Evolutionary conservation across 176 grass and related monocot species (phyloP).

Genomic region (Alopecurus myosuroides): DNA sequence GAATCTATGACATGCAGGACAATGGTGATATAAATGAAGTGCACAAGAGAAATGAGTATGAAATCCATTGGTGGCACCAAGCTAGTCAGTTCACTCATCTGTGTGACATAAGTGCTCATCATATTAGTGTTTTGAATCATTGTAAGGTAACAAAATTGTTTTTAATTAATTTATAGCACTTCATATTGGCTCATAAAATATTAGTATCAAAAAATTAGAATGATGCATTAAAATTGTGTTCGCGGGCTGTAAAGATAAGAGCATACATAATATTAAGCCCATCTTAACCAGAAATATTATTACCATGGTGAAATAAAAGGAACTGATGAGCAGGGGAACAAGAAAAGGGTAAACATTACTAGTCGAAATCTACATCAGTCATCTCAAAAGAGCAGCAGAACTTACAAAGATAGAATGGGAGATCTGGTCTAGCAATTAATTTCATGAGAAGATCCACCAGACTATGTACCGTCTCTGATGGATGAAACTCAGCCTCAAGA

Average conservation of each 20-base stretch:
- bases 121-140: not conserved
- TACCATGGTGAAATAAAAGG: slow-evolving; percentile 2
- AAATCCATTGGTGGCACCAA: not conserved
- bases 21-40: not conserved
- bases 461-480: slow-evolving; percentile 69
- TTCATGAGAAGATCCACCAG: slow-evolving; percentile 77
- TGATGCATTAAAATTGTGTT: not conserved
- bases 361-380: not conserved
- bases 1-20: not conserved
- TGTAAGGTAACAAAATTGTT: not conserved
- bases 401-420: slow-evolving; percentile 99
- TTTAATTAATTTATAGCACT: not conserved
- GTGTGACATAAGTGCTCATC: not conserved
- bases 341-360: not conserved
- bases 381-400: slow-evolving; percentile 6
- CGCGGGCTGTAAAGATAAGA: not conserved
- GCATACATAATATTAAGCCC: not conserved
- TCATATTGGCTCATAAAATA: not conserved
- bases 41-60: slow-evolving; percentile 4
- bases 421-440: slow-evolving; percentile 78
- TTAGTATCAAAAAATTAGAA: not conserved
- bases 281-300: not conserved
- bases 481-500: slow-evolving; percentile 85
- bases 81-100: not conserved
- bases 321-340: not conserved